These are phyloP conservation scores for Setaria italica DNA, from an alignment of 202 grass and related monocot genomes.

Conservation along the genomic window DNA sequence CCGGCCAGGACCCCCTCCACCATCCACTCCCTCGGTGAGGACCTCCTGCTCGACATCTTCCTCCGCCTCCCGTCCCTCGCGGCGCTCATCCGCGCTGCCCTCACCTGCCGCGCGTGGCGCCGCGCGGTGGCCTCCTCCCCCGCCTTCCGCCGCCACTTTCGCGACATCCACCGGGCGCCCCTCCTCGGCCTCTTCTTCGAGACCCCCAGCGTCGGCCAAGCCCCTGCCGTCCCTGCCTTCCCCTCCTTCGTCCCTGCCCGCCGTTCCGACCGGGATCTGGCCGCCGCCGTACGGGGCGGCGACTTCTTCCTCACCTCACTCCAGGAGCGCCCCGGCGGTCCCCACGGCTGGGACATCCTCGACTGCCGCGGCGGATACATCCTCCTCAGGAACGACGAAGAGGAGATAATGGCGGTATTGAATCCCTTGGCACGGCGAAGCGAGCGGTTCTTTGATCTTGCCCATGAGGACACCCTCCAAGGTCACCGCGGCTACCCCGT, in stretches of 20 bases:
- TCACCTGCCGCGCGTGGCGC: conserved; percentile 7
- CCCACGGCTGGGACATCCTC: neutral
- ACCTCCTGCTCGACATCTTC: conserved; percentile 41
- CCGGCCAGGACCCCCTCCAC: neutral
- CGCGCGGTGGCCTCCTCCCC: conserved; percentile 25
- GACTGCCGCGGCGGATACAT: neutral
- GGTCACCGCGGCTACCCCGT: too few species aligned
- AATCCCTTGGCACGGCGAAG: too few species aligned
- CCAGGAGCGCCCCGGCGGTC: neutral
- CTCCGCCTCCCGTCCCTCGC: conserved; percentile 34
- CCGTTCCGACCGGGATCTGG: neutral
- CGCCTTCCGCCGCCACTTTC: conserved; percentile 29
- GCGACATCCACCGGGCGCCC: conserved; percentile 9
- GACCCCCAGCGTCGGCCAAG: neutral
- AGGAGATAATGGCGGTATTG: too few species aligned
- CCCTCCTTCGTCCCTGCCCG: neutral
- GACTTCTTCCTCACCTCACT: conserved; percentile 9
- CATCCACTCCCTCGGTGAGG: neutral
- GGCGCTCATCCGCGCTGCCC: conserved; percentile 16
- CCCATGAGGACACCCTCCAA: too few species aligned
- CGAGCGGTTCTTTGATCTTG: too few species aligned
- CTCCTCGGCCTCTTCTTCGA: conserved; percentile 28
- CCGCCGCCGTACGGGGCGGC: neutral
- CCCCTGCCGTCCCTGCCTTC: neutral
- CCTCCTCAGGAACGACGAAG: neutral